Conservation (phyloP, 257 asterid species). For the Solanum gandarillasii region DNA sequence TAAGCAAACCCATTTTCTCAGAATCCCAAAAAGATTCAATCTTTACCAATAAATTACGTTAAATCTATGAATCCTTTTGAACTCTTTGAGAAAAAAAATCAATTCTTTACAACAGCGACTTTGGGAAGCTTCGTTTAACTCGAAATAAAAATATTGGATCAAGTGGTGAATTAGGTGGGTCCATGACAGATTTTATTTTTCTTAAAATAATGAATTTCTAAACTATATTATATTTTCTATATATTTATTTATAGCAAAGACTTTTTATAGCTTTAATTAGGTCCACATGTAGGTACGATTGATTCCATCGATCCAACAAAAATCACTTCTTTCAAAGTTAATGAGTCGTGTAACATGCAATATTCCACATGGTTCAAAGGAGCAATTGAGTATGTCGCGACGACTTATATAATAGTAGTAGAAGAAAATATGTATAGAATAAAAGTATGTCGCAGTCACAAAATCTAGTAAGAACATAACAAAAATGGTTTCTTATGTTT, state of each 20-base stretch:
- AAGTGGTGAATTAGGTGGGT: neutral
- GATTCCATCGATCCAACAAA: neutral
- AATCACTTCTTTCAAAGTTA: neutral
- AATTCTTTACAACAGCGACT: neutral
- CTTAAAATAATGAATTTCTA: neutral
- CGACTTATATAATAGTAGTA: too few species aligned
- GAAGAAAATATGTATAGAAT: too few species aligned
- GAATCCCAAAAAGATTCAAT: slow-evolving; percentile 8
- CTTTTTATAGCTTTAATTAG: neutral
- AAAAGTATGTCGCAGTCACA: too few species aligned
- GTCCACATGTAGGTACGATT: neutral
- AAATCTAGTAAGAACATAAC: too few species aligned
- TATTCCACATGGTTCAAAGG: too few species aligned
- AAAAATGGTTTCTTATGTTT: too few species aligned
- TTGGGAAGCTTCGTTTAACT: neutral
- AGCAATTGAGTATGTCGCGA: neutral
- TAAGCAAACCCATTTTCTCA: slow-evolving; percentile 38
- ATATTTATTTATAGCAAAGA: neutral
- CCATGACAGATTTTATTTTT: neutral
- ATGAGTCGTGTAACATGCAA: too few species aligned
- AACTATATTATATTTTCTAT: neutral
- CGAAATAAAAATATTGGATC: neutral
- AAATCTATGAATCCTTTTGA: neutral
- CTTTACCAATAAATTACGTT: neutral
- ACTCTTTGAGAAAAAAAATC: neutral